Evolutionary conservation across 805 yeast species (phyloP), one percentile per base, ranked within the genome.

Genomic region (Candida ipomoeae): DNA sequence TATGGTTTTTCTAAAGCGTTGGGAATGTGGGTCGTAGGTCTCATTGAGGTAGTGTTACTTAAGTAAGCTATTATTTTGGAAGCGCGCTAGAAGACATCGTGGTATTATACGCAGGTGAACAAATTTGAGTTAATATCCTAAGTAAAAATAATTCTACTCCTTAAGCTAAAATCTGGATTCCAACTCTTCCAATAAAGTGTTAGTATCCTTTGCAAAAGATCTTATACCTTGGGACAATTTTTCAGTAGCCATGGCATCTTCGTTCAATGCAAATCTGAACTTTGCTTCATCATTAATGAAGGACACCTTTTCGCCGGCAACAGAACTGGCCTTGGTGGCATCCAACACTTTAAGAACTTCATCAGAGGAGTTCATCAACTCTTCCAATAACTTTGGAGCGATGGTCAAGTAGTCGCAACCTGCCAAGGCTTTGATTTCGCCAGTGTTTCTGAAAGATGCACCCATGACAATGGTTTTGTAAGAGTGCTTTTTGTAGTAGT

Each of bases 391-490:
- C 68, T 80, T 81, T 70, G 98, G 98, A 63, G 98, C 80, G 65
- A 94, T 90, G 68, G 99, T 94, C 75, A 94, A 80, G 83, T 77
- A 90, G 73, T 94, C 99, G 68, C 89, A 85, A 73, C 99, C 99
- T 53, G 99, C 97, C 64, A 94, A 80, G 63, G 95, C 96, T 74
- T 85, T 86, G 75, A 94, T 89, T 79, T 92, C 99, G 62, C 90
- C 96, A 56, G 78, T 73, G 81, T 91, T 94, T 84, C 99, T 92
- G 90, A 94, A 92, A 53, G 98, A 92, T 54, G 99, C 99, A 75
- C 99, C 99, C 99, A 94, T 94, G 68, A 94, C 98, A 69, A 94
- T 91, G 71, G 99, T 94, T 65, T 92, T 81, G 84, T 94, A 94
- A 63, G 85, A 92, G 74, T 73, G 89, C 79, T 92, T 92, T 85